phyloP scores from a whole-genome alignment of 352 stramenopile genomes.

The Phytophthora ramorum region DNA sequence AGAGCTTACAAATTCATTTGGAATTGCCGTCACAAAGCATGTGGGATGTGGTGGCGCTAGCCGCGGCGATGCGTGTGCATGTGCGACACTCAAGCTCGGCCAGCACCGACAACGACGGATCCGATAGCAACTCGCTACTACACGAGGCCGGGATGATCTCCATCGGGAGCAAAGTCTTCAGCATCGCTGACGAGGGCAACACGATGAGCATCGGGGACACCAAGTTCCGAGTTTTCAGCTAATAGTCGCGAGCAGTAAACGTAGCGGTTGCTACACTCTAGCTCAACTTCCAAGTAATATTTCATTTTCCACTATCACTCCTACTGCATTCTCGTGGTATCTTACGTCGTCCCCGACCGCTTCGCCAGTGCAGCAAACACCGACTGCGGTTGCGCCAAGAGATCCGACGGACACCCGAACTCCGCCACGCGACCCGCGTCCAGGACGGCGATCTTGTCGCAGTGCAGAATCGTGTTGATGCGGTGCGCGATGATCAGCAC shows the following conservation, averaged over 20 bases:
- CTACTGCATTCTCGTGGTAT: neutral
- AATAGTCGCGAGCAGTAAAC: neutral
- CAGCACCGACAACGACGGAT: neutral
- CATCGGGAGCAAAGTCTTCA: slow-evolving; percentile 24
- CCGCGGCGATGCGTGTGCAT: too few relatives aligned
- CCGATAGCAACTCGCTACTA: neutral
- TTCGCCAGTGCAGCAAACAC: slow-evolving; percentile 74
- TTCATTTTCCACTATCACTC: neutral
- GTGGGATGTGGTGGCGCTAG: too few relatives aligned
- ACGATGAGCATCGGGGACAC: slow-evolving; percentile 20
- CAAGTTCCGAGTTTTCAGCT: slow-evolving; percentile 16
- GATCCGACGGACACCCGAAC: slow-evolving; percentile 58
- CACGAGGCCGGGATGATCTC: slow-evolving; percentile 23
- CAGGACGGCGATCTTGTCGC: slow-evolving; percentile 8
- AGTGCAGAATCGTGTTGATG: slow-evolving; percentile 9
- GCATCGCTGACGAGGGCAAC: slow-evolving; percentile 13
- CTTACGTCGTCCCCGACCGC: slow-evolving; percentile 17
- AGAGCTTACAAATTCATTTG: too few relatives aligned
- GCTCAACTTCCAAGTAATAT: neutral
- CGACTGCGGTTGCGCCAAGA: slow-evolving; percentile 68
- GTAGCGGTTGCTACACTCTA: neutral
- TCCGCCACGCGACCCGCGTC: slow-evolving; percentile 29
- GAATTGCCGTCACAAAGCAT: too few relatives aligned
- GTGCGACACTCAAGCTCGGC: slow-evolving; percentile 1
- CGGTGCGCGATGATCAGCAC: slow-evolving; percentile 7